These are phyloP conservation scores for Backusella macrospora DNA, from an alignment of 192 early-diverging fungal genomes.

Conservation along the genomic window DNA sequence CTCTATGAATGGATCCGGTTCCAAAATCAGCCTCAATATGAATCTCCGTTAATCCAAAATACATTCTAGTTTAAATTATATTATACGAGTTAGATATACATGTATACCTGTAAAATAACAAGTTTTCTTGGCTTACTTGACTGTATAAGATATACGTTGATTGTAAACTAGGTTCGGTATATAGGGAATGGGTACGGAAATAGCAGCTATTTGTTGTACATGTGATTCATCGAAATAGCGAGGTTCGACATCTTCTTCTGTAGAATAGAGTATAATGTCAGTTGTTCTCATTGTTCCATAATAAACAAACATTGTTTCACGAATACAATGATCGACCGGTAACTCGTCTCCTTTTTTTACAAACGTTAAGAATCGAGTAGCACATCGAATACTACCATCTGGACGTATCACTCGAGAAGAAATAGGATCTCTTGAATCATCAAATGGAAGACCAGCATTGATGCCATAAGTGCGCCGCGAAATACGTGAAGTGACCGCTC, in stretches of 20 bases:
- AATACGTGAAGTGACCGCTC: slow-evolving; percentile 46
- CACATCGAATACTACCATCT: slow-evolving; percentile 47
- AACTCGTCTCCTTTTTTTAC: slow-evolving; percentile 38
- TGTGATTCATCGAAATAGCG: slow-evolving; percentile 29
- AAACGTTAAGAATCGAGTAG: slow-evolving; percentile 38
- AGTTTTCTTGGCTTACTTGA: slow-evolving; percentile 26
- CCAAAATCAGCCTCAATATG: slow-evolving; percentile 55
- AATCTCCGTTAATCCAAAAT: slow-evolving; percentile 54
- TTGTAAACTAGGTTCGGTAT: slow-evolving; percentile 24
- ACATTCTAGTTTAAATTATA: slow-evolving; percentile 45
- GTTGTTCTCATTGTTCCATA: slow-evolving; percentile 36
- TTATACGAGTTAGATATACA: background rate
- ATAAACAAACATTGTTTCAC: slow-evolving; percentile 44
- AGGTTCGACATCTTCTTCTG: slow-evolving; percentile 27
- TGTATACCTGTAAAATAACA: background rate
- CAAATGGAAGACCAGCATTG: slow-evolving; percentile 51
- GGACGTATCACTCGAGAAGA: slow-evolving; percentile 44
- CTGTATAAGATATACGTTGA: slow-evolving; percentile 32
- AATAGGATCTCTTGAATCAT: slow-evolving; percentile 41
- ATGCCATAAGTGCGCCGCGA: slow-evolving; percentile 53
- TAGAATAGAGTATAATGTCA: slow-evolving; percentile 38
- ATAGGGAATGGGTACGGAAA: slow-evolving; percentile 36
- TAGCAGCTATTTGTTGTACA: slow-evolving; percentile 33
- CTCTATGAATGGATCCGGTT: slow-evolving; percentile 29
- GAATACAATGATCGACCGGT: slow-evolving; percentile 53